These are phyloP conservation scores for Ochetophila trinervis DNA, from an alignment of 306 rosid genomes.

Conservation along the genomic window DNA sequence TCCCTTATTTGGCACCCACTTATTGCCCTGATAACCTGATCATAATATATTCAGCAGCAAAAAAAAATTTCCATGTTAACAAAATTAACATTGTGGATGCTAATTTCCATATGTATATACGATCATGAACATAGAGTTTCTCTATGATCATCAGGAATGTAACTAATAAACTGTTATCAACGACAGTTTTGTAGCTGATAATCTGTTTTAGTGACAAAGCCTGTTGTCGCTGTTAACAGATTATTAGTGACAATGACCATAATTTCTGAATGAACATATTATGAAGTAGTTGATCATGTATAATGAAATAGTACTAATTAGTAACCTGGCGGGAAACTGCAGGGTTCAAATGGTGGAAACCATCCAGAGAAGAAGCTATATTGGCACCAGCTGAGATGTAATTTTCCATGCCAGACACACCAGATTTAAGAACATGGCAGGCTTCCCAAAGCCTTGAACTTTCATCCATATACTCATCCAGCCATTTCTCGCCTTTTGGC, in stretches of 20 bases:
- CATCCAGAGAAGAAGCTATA: constrained; percentile 50
- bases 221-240: no score
- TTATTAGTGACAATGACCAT: no score
- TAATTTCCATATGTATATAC: no score
- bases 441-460: constrained; percentile 82
- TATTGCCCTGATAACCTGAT: constrained; percentile 52
- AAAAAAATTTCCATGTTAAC: no score
- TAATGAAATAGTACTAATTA: not conserved
- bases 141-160: no score
- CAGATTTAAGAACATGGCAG: constrained; percentile 69
- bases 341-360: constrained; percentile 45
- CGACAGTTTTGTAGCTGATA: no score
- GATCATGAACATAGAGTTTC: no score
- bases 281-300: not conserved
- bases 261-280: no score
- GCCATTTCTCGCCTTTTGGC: constrained; percentile 85
- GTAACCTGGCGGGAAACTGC: constrained; percentile 58
- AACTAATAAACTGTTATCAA: no score
- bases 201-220: no score
- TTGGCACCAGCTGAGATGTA: constrained; percentile 36
- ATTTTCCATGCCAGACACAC: constrained; percentile 57
- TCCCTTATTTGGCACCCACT: constrained; percentile 60
- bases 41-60: no score
- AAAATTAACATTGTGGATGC: no score
- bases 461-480: constrained; percentile 91